Evolutionary conservation across 2,329 filamentous ascomycete species (phyloP).

Genomic region (Clonostachys chloroleuca): DNA sequence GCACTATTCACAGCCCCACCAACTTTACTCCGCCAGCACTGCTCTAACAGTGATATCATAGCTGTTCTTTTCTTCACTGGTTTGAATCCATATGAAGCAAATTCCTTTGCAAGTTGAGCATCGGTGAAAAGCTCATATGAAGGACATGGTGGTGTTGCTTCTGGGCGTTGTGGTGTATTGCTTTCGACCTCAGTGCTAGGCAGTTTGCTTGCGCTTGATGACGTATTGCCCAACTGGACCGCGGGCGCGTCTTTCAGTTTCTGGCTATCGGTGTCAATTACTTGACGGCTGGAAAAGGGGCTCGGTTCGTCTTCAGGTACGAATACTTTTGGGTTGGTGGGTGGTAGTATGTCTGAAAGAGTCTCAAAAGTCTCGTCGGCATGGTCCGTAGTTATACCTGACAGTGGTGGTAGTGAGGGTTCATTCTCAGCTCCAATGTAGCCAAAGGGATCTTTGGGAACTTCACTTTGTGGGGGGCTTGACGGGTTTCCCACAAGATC

Average conservation of each 20-base stretch:
- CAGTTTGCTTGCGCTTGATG: too few species aligned
- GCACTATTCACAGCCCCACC: constrained; percentile 10
- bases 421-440: constrained; percentile 16
- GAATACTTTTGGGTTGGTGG: background rate
- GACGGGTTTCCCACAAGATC: constrained; percentile 47
- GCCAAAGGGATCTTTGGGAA: constrained; percentile 31
- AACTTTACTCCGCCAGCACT: constrained; percentile 65
- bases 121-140: constrained; percentile 60
- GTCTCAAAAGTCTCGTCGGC: constrained; percentile 12
- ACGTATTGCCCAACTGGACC: too few species aligned
- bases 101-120: constrained; percentile 54
- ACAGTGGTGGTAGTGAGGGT: constrained; percentile 2
- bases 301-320: too few species aligned
- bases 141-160: constrained; percentile 25
- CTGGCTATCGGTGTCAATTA: too few species aligned
- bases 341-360: constrained; percentile 14
- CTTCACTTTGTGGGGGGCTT: constrained; percentile 8
- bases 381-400: background rate
- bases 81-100: constrained; percentile 69
- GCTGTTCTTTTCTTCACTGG: constrained; percentile 61
- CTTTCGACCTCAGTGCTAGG: too few species aligned
- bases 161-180: background rate
- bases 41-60: constrained; percentile 66
- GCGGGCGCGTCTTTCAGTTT: too few species aligned
- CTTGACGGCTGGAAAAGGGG: too few species aligned